Evolutionary conservation across 192 early-diverging fungal genomes (phyloP), one percentile per base, ranked within the genome.

Genomic region (Haplosporangium gracile): DNA sequence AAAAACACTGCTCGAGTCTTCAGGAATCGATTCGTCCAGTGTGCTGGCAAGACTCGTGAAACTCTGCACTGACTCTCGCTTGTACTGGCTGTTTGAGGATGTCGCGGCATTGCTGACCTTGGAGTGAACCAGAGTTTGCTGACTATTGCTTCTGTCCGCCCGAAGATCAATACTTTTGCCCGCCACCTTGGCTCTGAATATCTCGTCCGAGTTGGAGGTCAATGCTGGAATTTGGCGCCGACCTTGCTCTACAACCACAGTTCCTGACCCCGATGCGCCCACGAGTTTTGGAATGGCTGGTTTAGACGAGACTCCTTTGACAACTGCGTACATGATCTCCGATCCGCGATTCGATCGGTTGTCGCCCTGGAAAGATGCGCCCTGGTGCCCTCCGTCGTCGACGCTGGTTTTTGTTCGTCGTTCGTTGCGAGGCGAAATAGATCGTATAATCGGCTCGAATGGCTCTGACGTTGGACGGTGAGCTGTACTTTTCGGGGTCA

Each of bases 271-370:
- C 32, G 75, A 78, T 9, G 84, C 84, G 9, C 84, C 84, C 18
- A 86, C 74, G 39, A 86, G 53, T 40, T 86, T 86, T 20, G 84
- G 84, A 0, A 77, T 86, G 0, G 78, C 57, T 4, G 78, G 75
- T 77, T 81, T 86, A 7, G 72, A 47, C 18, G 84, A 72, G 5
- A 80, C 38, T 22, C 79, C 79, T 75, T 86, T 86, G 4, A 86
- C 84, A 26, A 86, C 79, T 22, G 84, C 75, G 47, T 86, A 86
- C 79, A 86, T 86, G 34, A 86, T 81, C 16, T 79, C 79, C 4
- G 84, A 76, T 15, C 75, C 78, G 42, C 57, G 79, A 34, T 74
- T 68, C 53, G 38, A 47, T n/a, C 72, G n/a, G 16, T 75, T 49
- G n/a, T 70, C 70, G 39, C 63, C 68, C 43, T 77, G 72, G 15